Evolutionary conservation across 805 yeast species (phyloP), one percentile per base, ranked within the genome.

Genomic region (Zygoascus tannicola): DNA sequence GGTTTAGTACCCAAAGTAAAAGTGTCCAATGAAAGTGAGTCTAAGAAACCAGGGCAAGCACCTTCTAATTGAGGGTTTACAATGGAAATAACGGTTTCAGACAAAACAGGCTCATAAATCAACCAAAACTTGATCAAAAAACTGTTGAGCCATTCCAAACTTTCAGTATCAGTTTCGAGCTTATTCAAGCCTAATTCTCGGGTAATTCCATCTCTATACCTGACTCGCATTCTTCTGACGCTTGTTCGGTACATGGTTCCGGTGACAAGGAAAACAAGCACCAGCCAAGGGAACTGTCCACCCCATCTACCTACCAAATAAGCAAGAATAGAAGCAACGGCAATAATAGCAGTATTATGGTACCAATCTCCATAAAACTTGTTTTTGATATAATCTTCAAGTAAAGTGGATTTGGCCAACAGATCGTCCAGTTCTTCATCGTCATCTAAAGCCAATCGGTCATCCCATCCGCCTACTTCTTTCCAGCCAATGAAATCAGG

Each of bases 1-100:
- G 99, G 95, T 66, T 92, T 92, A 4, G 95, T 81, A 50, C 99
- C 99, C 15, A 82, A 74, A 5, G 97, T 92, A 60, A 92, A 80
- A 47, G 85, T 75, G 60, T 85, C 92, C 43, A 90, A 74, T 85
- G 94, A 84, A 45, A 90, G 63, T 7, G 84, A 74, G 54, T 85
- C 85, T 45, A 94, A 69, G 54, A 92, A 86, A 1, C 81, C 80
- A 4, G 99, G 98, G 23, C 88, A 82, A 40, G 84, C 73, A 4
- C 78, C 75, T 4, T 94, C 87, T 45, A 92, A 64, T 26, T 83
- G 75, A 43, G 87, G 90, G 61, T 92, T 94, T 5, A 75, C 95
- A 54, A 80, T 87, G 38, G 82, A 85, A 51, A 86, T 78, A 23
- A 87, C 87, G 64, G 85, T 82, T 60, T 82, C 87, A 14, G 95